Percentiles rank a stretch among this genome's conserved stretches.
These are phyloP conservation scores for Boletus pseudopeckii DNA, from an alignment of 768 basidiomycete genomes.

Conservation along the genomic window DNA sequence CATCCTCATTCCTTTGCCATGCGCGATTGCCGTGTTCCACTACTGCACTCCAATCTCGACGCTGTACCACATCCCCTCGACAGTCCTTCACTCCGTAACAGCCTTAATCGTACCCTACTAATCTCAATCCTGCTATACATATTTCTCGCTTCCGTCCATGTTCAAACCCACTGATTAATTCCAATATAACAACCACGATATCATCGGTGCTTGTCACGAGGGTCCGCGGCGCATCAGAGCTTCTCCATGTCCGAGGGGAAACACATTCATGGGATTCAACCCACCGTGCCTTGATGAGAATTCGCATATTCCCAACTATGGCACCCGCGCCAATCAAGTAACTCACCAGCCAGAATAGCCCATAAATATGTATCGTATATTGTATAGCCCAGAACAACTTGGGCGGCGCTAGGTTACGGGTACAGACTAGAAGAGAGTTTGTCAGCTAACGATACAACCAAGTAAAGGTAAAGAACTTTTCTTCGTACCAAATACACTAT, in stretches of 20 bases:
- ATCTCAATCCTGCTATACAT: conserved; percentile 5
- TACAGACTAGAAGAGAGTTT: conserved; percentile 30
- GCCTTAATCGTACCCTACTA: not conserved
- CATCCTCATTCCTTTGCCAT: conserved; percentile 1
- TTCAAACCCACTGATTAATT: too few relatives aligned
- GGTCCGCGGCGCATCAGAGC: conserved; percentile 7
- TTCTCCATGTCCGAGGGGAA: not conserved
- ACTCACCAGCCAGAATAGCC: not conserved
- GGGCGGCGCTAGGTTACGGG: conserved; percentile 27
- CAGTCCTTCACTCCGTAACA: not conserved
- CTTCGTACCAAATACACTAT: conserved; percentile 40
- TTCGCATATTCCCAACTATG: not conserved
- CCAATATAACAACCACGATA: not conserved
- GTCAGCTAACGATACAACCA: conserved; percentile 33
- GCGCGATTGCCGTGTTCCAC: conserved; percentile 10
- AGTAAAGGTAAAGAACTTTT: conserved; percentile 6
- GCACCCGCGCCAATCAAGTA: not conserved
- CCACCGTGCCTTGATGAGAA: not conserved
- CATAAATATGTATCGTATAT: conserved; percentile 31
- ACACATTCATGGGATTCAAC: not conserved
- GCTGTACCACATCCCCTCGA: not conserved
- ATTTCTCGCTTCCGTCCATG: not conserved
- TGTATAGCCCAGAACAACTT: conserved; percentile 19
- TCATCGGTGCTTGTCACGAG: not conserved
- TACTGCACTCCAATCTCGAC: conserved; percentile 9